These are phyloP conservation scores for Apophysomyces trapeziformis DNA, from an alignment of 371 early-diverging fungal species.

Conservation along the genomic window DNA sequence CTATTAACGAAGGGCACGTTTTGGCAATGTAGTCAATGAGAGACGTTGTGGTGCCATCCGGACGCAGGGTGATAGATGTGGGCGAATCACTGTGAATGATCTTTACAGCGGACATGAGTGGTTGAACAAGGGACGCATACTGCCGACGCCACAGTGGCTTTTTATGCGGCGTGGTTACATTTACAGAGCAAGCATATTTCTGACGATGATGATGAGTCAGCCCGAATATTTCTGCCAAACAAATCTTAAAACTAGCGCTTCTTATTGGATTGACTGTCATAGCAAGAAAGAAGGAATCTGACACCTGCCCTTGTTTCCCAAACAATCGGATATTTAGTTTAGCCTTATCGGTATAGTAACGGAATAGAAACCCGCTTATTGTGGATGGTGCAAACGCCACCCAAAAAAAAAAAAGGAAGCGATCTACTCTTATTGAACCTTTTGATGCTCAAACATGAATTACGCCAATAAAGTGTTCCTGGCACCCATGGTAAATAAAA, in stretches of 20 bases:
- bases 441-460: conserved; percentile 29
- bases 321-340: no score
- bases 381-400: no score
- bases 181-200: background rate
- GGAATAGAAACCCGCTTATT: no score
- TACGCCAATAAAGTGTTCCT: conserved; percentile 73
- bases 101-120: background rate
- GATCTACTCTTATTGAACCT: background rate
- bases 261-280: no score
- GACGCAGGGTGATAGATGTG: background rate
- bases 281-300: no score
- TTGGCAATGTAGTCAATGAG: conserved; percentile 43
- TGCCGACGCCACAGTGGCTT: conserved; percentile 1
- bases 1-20: conserved; percentile 47
- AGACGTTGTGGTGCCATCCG: background rate
- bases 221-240: background rate
- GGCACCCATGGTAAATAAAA: conserved; percentile 83
- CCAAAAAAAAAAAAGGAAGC: no score
- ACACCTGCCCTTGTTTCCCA: no score
- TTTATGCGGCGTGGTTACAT: background rate
- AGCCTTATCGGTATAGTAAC: no score
- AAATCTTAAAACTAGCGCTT: background rate
- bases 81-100: conserved; percentile 1
- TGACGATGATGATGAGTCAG: background rate
- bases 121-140: background rate